Base-by-base conservation (phyloP, 352 stramenopile species). In the Albugo candida region DNA sequence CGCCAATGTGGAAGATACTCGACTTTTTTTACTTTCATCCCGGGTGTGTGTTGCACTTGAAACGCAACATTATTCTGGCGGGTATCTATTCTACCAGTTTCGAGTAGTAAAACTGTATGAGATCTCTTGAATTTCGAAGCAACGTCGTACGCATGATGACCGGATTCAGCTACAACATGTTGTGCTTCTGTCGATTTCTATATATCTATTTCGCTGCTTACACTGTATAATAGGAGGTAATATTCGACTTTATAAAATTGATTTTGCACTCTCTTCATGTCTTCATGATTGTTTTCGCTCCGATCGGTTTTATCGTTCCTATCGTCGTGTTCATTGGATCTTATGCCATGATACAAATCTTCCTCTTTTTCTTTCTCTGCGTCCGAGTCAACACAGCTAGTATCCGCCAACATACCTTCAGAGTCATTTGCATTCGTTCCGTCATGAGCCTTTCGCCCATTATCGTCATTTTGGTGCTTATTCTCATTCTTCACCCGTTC, bases 161-260 rank as follows among this genome's bases (percentile, higher is more conserved):
- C n/a, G n/a, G n/a, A n/a, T n/a, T n/a, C n/a, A n/a, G n/a, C n/a
- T n/a, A n/a, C n/a, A n/a, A n/a, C n/a, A n/a, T n/a, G n/a, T n/a
- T n/a, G n/a, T n/a, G n/a, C n/a, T n/a, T n/a, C n/a, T n/a, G n/a
- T n/a, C n/a, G n/a, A n/a, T n/a, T n/a, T n/a, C n/a, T n/a, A n/a
- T n/a, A n/a, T n/a, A n/a, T n/a, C n/a, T n/a, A n/a, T n/a, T n/a
- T n/a, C n/a, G n/a, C n/a, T n/a, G n/a, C n/a, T n/a, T n/a, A n/a
- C n/a, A n/a, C n/a, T n/a, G n/a, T n/a, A n/a, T n/a, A n/a, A n/a
- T n/a, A n/a, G n/a, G n/a, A n/a, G n/a, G n/a, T n/a, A n/a, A n/a
- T n/a, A n/a, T n/a, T n/a, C n/a, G n/a, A n/a, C n/a, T n/a, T 88
- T 85, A 60, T 84, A 92, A 21, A 82, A 82, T 70, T 48, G 49